Conservation (phyloP, 2,329 filamentous ascomycete genomes). For the Ambrosiella beaveri region DNA sequence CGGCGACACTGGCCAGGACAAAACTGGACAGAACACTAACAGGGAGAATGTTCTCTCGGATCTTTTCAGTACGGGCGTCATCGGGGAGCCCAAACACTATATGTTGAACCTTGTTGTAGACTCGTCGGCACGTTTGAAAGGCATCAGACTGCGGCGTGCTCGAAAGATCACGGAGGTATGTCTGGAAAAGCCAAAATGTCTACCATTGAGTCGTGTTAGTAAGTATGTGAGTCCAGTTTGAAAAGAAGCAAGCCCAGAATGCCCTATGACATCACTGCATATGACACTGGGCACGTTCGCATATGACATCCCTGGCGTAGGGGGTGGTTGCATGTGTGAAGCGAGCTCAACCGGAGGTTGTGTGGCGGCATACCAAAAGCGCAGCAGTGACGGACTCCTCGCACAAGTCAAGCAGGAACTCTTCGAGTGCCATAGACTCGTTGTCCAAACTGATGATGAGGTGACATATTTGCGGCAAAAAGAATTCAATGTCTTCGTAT, state of each 20-base stretch:
- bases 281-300: not conserved
- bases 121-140: constrained; percentile 65
- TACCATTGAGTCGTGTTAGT: constrained; percentile 20
- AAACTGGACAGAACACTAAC: constrained; percentile 69
- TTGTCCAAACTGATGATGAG: constrained; percentile 77
- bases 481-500: constrained; percentile 87
- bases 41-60: constrained; percentile 65
- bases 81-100: constrained; percentile 70
- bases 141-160: constrained; percentile 56
- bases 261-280: no score
- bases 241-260: no score
- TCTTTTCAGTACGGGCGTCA: constrained; percentile 50
- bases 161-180: constrained; percentile 67
- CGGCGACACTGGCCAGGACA: constrained; percentile 57
- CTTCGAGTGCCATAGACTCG: constrained; percentile 79
- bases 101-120: constrained; percentile 79
- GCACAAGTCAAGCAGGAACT: constrained; percentile 72
- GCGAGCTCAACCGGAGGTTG: not conserved
- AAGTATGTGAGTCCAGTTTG: no score
- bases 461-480: constrained; percentile 74
- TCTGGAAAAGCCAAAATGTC: constrained; percentile 87
- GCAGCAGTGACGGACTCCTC: constrained; percentile 77
- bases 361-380: constrained; percentile 44
- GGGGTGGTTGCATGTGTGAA: constrained; percentile 13
- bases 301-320: not conserved